phyloP scores from a whole-genome alignment of 2,329 filamentous ascomycete genomes.

The Phoma sp. region DNA sequence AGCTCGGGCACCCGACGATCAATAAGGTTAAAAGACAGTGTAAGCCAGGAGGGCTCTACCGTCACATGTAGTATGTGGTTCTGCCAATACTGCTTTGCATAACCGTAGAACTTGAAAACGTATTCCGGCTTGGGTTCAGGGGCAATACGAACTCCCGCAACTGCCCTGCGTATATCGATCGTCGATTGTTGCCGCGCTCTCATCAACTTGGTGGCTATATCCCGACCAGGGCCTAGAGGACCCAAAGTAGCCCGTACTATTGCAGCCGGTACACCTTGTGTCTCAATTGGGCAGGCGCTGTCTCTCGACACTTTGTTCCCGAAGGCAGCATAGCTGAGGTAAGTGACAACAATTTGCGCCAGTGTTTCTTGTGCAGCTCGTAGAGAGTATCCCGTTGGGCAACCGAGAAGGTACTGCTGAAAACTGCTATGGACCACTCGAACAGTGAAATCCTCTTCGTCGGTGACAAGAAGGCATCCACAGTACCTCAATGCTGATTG shows the following conservation, averaged over 20 bases:
- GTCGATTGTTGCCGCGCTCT: slow-evolving; percentile 12
- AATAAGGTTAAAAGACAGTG: slow-evolving; percentile 1
- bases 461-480: slow-evolving; percentile 29
- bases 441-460: slow-evolving; percentile 34
- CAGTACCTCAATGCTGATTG: slow-evolving; percentile 26
- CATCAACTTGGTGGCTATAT: slow-evolving; percentile 19
- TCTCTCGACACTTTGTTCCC: slow-evolving; percentile 20
- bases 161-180: slow-evolving; percentile 18
- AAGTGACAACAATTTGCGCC: slow-evolving; percentile 29
- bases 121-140: neutral
- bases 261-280: neutral
- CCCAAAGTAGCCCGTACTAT: too few species aligned
- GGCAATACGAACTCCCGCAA: slow-evolving; percentile 11
- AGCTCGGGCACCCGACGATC: too few species aligned
- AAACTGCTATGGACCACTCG: slow-evolving; percentile 29
- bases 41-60: slow-evolving; percentile 5
- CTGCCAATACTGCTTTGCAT: slow-evolving; percentile 24
- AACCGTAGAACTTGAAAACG: slow-evolving; percentile 18
- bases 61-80: slow-evolving; percentile 17
- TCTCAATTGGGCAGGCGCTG: neutral
- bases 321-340: slow-evolving; percentile 29
- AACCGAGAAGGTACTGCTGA: slow-evolving; percentile 27
- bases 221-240: too few species aligned
- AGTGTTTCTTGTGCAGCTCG: slow-evolving; percentile 19
- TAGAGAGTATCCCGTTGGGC: neutral